Evolutionary conservation across 371 early-diverging fungal species (phyloP).

Genomic region (Lichtheimia corymbifera): DNA sequence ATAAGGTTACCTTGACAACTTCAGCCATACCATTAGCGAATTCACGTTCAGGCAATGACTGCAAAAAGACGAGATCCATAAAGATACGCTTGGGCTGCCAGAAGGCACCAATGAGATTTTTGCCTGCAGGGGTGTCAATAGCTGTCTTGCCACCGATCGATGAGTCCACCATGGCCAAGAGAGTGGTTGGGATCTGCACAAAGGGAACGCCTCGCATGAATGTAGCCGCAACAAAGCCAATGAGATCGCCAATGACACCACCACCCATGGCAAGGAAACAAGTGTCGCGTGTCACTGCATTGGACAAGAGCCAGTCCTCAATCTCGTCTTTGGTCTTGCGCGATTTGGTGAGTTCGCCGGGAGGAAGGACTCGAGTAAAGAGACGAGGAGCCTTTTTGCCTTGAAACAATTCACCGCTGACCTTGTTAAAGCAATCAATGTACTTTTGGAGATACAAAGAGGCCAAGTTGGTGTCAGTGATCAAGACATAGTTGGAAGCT

Average conservation of each 20-base stretch:
- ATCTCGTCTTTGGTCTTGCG: constrained; percentile 84
- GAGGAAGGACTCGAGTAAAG: constrained; percentile 80
- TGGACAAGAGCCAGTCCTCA: constrained; percentile 89
- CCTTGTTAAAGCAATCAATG: constrained; percentile 40
- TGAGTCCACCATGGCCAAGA: constrained; percentile 98
- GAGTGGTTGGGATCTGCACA: constrained; percentile 93
- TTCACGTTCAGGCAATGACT: constrained; percentile 91
- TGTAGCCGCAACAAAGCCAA: constrained; percentile 95
- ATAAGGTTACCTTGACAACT: constrained; percentile 76
- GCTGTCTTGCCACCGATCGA: constrained; percentile 98
- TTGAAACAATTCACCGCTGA: constrained; percentile 30
- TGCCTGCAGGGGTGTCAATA: constrained; percentile 93
- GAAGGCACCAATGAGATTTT: constrained; percentile 96
- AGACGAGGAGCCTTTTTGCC: constrained; percentile 58
- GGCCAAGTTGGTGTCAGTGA: constrained; percentile 89
- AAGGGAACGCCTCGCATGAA: constrained; percentile 97
- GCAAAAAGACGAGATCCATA: constrained; percentile 85
- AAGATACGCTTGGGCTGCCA: constrained; percentile 95
- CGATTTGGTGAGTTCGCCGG: constrained; percentile 91
- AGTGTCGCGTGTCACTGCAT: constrained; percentile 92
- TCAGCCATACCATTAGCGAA: constrained; percentile 98
- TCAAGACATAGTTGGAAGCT: constrained; percentile 85
- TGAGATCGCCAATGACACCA: constrained; percentile 96
- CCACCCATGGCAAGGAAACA: constrained; percentile 95
- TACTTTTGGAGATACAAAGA: constrained; percentile 71